Evolutionary conservation across 192 early-diverging fungal species (phyloP), one percentile per base, ranked within the genome.

Genomic region (Chytriomyces sp.): DNA sequence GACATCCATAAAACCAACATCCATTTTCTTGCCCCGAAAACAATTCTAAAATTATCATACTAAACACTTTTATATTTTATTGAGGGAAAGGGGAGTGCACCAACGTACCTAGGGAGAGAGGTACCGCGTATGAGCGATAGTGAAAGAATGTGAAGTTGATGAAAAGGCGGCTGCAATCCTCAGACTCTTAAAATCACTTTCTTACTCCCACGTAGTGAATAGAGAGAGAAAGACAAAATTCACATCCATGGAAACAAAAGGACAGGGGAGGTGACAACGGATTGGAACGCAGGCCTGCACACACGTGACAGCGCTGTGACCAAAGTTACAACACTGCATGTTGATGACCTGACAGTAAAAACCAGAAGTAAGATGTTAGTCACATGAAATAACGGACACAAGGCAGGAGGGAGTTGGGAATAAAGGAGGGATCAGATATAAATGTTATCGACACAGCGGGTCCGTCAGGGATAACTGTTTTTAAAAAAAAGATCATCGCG

Each of bases 121-220:
- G n/a, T n/a, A n/a, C n/a, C n/a, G n/a, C n/a, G n/a, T n/a, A n/a
- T n/a, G n/a, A n/a, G n/a, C n/a, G n/a, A n/a, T n/a, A n/a, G n/a
- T n/a, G n/a, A n/a, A n/a, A n/a, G 44, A 49, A 3, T 49, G 44
- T 49, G 56, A 14, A 28, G 2, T 12, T 14, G 30, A 28, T 12
- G 30, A 25, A 14, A 58, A 10, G 1, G 56, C 12, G 19, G 56
- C n/a, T 2, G 1, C 7, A 34, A 36, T 61, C 68, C 56, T 70
- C 68, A 70, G 68, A 57, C 68, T 70, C 68, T 59, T 70, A 59
- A 70, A 70, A 70, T 70, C 68, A 70, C 39, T 36, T 58, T 59
- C 59, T 32, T 52, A 36, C 17, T 28, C 22, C 57, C 54, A 32
- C 57, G 30, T 37, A 17, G 57, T 38, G 44, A 30, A 31, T 32